Evolutionary conservation across 208 protist genomes (phyloP), one percentile per base, ranked within the genome.

Genomic region (Wallacemonas rigidus): DNA sequence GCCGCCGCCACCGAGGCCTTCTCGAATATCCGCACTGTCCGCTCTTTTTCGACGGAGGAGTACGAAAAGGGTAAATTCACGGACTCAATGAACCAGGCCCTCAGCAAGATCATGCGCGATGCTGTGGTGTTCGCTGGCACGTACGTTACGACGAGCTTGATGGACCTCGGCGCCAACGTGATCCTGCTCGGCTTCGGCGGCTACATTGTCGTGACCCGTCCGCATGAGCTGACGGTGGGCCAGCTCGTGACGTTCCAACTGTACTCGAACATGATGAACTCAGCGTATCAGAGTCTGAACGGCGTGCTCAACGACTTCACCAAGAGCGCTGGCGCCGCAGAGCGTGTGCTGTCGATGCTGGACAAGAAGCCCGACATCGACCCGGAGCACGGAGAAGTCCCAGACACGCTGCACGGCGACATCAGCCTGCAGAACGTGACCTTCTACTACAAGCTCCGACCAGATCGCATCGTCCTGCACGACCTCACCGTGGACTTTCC

Each of bases 11-110:
- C 82, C 3, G 83, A 89, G 67, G 76, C 81, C 8, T 86, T 92
- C 75, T 76, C 77, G 14, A 92, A 86, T 71, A 83, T 89, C 45
- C 81, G 83, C 77, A 89, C 83, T 41, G 82, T 89, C n/a, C 74
- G 80, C 67, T 60, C 81, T 55, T 92, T 89, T 65, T 85, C 83
- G 15, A 78, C 82, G 57, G 81, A 92, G 76, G 75, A 78, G 67
- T 57, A 58, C 41, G 79, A 89, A 56, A 75, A 72, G 57, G 38
- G 61, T 62, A 76, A 83, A 61, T 88, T 85, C 58, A 12, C 54
- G 11, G 64, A 65, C 3, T 76, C 74, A 12, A 89, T 89, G 75
- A 60, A 76, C 35, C 63, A 87, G 41, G 79, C 82, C 1, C 76
- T 85, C 36, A 81, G 74, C 74, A 75, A 75, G 74, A 79, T 76